Percentiles rank a stretch among this genome's conserved stretches.
Evolutionary conservation across 148 eudicot genomes (phyloP).

Genomic region (Camellia lanceoleosa): DNA sequence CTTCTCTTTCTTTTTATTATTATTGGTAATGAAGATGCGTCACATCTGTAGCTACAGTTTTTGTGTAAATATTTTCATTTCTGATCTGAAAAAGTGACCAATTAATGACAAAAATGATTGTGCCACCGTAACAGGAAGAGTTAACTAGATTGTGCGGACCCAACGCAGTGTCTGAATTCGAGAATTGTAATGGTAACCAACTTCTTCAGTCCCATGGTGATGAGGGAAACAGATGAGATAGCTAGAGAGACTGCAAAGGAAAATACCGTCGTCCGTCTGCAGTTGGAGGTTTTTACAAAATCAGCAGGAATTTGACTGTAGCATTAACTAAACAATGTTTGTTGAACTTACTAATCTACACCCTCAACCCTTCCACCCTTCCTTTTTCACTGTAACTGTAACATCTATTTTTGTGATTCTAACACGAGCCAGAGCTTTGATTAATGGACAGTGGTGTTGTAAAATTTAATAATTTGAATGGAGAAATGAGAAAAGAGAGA

Average conservation of each 20-base stretch:
- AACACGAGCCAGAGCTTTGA: background rate
- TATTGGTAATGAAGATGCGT: background rate
- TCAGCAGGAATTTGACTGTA: background rate
- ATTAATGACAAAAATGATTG: conserved; percentile 7
- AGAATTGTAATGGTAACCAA: conserved; percentile 23
- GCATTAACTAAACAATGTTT: background rate
- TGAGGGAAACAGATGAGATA: conserved; percentile 37
- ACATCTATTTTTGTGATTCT: conserved; percentile 1
- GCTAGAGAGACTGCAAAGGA: background rate
- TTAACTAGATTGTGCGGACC: conserved; percentile 48
- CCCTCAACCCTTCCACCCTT: conserved; percentile 10
- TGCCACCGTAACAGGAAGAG: conserved; percentile 54
- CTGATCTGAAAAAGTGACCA: background rate
- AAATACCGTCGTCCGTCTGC: background rate
- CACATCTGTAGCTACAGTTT: background rate
- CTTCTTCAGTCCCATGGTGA: conserved; percentile 23
- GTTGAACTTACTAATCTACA: background rate
- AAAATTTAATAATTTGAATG: background rate
- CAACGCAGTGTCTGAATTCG: conserved; percentile 35
- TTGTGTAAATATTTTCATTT: background rate
- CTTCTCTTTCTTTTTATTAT: background rate
- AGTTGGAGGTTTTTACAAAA: background rate
- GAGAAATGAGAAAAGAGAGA: background rate
- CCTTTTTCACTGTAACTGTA: background rate
- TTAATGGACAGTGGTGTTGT: background rate